Base-by-base conservation (phyloP, 805 yeast genomes). In the Metschnikowia drakensbergensis region DNA sequence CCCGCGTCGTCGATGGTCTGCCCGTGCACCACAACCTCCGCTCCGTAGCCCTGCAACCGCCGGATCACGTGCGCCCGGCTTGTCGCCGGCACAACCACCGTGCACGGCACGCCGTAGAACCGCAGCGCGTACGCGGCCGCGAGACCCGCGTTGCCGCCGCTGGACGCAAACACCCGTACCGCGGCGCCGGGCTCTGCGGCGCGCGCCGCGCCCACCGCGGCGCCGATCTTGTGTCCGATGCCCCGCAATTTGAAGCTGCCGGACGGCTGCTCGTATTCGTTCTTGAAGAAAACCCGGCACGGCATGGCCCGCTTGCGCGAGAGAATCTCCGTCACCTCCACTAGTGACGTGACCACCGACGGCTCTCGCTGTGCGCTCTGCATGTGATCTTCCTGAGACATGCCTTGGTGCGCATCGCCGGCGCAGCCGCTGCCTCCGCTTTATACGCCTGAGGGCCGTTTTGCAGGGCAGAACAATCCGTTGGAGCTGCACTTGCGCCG, bases 241-340 rank as follows among this genome's bases (percentile, higher is more conserved):
- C 84, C 84, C 55, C 84, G 65, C 22, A 79, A 65, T 60, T 80
- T 80, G 65, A 80, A 80, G 48, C 81, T 75, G 0, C 83, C 83
- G 9, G 81, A 71, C 5, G 84, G 84, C 55, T 80, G 84, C 29
- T 74, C 69, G 44, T 65, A 68, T 54, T 81, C 84, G 51, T 74
- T 71, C 53, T 80, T 80, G 47, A 79, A 63, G 32, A 71, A 65
- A 1, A 79, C 62, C 9, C 71, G 63, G 50, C 76, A 76, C 6
- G 60, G 63, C 62, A 64, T 42, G 46, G 55, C 28, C n/a, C 26
- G 3, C 2, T 37, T n/a, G 2, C 47, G 38, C 34, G 48, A 31
- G 34, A 56, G 31, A 3, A 35, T 17, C 37, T 63, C 22, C n/a
- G 72, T 60, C 45, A 72, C 71, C 45, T 69, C 76, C 1, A 67